Conservation (phyloP, 1,139 yeast species). For the Suhomyces coccinellae region DNA sequence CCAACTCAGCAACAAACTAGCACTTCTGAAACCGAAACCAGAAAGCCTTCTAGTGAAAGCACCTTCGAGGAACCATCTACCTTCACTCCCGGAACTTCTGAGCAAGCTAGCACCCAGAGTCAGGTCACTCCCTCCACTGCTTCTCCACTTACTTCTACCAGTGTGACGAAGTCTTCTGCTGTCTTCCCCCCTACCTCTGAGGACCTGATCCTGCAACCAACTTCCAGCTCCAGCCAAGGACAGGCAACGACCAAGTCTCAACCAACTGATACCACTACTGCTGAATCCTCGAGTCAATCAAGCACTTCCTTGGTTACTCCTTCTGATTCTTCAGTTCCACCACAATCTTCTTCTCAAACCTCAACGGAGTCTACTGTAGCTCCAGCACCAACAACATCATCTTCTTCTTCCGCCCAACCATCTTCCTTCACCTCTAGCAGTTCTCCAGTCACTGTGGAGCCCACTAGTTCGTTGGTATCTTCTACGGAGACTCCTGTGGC, state of each 20-base stretch:
- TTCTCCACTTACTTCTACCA: not conserved
- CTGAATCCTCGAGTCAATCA: constrained; percentile 1
- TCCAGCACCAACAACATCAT: too few species aligned
- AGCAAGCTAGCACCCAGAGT: too few species aligned
- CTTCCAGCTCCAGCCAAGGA: not conserved
- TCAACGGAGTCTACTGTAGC: not conserved
- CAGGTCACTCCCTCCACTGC: constrained; percentile 8
- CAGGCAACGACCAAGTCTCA: constrained; percentile 2
- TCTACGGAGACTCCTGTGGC: constrained; percentile 2
- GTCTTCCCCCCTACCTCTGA: not conserved
- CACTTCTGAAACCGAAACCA: too few species aligned
- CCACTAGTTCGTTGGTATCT: constrained; percentile 4
- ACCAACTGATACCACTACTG: constrained; percentile 8
- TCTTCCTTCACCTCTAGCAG: not conserved
- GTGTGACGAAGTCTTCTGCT: not conserved
- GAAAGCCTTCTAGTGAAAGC: not conserved
- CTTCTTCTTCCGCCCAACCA: not conserved
- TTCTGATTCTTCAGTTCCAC: constrained; percentile 6
- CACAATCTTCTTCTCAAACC: not conserved
- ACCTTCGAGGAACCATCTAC: not conserved
- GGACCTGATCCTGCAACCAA: not conserved
- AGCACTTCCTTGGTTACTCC: constrained; percentile 6
- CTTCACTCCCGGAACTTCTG: not conserved
- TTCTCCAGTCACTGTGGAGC: constrained; percentile 2
- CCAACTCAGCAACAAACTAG: not conserved